Conservation (phyloP, 2,329 filamentous ascomycete species). For the Aspergillus brasiliensis region DNA sequence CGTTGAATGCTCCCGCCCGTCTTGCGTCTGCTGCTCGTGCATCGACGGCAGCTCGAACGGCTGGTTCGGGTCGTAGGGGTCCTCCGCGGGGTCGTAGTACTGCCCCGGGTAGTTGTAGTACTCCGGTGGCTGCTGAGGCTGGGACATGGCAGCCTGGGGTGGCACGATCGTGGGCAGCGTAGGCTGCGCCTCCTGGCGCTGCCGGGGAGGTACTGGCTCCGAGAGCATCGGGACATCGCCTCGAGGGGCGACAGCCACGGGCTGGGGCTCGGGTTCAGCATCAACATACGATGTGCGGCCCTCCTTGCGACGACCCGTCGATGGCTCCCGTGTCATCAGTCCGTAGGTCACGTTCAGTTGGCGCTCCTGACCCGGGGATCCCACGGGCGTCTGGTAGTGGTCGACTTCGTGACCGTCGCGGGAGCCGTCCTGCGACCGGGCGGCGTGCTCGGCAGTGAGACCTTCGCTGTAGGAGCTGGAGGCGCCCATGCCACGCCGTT, state of each 20-base stretch:
- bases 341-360: conserved; percentile 28
- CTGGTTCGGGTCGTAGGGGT: conserved; percentile 15
- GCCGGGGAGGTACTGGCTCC: conserved; percentile 26
- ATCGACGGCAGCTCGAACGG: conserved; percentile 19
- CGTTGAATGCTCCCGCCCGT: background rate
- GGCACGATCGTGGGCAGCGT: background rate
- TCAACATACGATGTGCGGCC: conserved; percentile 22
- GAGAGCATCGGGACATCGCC: conserved; percentile 29
- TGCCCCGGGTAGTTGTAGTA: conserved; percentile 17
- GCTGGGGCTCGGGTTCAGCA: background rate
- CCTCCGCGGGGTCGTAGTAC: conserved; percentile 14
- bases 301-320: conserved; percentile 42
- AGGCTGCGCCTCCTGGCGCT: conserved; percentile 10
- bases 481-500: conserved; percentile 31
- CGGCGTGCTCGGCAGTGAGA: conserved; percentile 34
- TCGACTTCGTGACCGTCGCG: conserved; percentile 30
- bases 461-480: conserved; percentile 34
- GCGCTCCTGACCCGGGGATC: conserved; percentile 25
- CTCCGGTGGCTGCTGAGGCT: conserved; percentile 1
- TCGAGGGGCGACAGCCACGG: no score
- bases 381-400: conserved; percentile 30
- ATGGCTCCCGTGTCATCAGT: conserved; percentile 40
- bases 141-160: background rate
- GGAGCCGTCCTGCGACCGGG: conserved; percentile 31
- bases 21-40: background rate